phyloP scores from a whole-genome alignment of 495 filamentous ascomycete genomes.

The Letharia columbiana region DNA sequence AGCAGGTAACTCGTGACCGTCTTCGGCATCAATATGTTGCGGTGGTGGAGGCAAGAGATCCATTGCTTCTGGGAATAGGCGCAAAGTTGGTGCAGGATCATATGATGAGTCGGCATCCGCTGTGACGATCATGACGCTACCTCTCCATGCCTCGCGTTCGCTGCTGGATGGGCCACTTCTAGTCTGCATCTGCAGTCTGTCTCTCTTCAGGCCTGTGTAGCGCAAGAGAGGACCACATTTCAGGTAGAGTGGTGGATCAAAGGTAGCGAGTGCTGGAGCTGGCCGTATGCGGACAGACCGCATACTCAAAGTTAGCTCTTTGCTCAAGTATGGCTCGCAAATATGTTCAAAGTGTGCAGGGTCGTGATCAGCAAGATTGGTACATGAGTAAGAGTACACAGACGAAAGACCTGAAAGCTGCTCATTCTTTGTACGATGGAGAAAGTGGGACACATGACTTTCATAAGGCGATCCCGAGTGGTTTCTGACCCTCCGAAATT shows the following conservation, averaged over 20 bases:
- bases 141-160: conserved; percentile 79
- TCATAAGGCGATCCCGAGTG: background rate
- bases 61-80: conserved; percentile 78
- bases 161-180: conserved; percentile 30
- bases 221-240: conserved; percentile 85
- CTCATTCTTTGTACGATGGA: conserved; percentile 9
- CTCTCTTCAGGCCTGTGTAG: conserved; percentile 65
- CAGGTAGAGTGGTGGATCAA: conserved; percentile 74
- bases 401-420: conserved; percentile 12
- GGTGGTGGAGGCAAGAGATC: conserved; percentile 79
- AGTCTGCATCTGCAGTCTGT: conserved; percentile 30
- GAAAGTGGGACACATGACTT: conserved; percentile 11
- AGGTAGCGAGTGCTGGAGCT: conserved; percentile 52
- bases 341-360: conserved; percentile 24
- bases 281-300: conserved; percentile 32
- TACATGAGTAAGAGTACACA: conserved; percentile 24
- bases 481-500: conserved; percentile 1
- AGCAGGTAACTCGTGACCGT: conserved; percentile 52
- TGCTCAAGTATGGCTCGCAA: conserved; percentile 27
- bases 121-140: conserved; percentile 90
- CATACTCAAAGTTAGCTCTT: conserved; percentile 31
- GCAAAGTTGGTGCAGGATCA: conserved; percentile 63
- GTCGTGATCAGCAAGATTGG: conserved; percentile 23
- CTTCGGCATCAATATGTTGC: conserved; percentile 52
- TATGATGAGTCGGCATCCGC: conserved; percentile 73